These are phyloP conservation scores for Primulina eburnea DNA, from an alignment of 257 asterid species.

Conservation along the genomic window DNA sequence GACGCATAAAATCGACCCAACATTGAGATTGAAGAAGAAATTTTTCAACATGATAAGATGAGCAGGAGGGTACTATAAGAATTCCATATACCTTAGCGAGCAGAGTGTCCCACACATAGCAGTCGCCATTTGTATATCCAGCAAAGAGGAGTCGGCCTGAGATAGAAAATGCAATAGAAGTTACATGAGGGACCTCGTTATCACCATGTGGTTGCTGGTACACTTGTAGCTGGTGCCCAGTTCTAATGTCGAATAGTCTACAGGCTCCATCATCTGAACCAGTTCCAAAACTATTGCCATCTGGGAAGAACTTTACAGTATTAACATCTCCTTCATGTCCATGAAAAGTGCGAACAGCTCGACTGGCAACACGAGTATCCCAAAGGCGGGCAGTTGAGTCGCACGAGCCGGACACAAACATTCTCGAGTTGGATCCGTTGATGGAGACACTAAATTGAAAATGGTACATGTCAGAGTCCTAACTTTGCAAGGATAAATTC, in stretches of 20 bases:
- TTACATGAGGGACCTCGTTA: constrained; percentile 62
- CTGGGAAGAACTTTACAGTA: constrained; percentile 91
- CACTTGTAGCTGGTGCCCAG: constrained; percentile 97
- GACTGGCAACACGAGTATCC: constrained; percentile 99
- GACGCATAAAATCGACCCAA: background rate
- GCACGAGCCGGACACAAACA: constrained; percentile 96
- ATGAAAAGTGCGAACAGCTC: constrained; percentile 86
- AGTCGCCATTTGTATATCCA: constrained; percentile 76
- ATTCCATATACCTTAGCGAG: constrained; percentile 68
- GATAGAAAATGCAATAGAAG: constrained; percentile 86
- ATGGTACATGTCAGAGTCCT: constrained; percentile 15
- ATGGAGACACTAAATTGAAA: constrained; percentile 73
- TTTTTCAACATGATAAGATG: background rate
- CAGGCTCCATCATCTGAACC: constrained; percentile 96
- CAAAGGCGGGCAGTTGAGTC: constrained; percentile 92
- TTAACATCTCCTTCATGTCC: constrained; percentile 94
- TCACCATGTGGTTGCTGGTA: constrained; percentile 70
- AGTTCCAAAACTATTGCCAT: constrained; percentile 89
- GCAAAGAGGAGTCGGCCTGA: constrained; percentile 97
- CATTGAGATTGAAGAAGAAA: background rate
- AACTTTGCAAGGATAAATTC: background rate
- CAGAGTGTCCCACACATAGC: constrained; percentile 94
- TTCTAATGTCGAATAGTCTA: constrained; percentile 87
- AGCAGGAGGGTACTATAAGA: background rate
- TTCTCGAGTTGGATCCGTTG: constrained; percentile 66